Evolutionary conservation across 768 basidiomycete species (phyloP).

Genomic region (Pleurotus tuber-regium): DNA sequence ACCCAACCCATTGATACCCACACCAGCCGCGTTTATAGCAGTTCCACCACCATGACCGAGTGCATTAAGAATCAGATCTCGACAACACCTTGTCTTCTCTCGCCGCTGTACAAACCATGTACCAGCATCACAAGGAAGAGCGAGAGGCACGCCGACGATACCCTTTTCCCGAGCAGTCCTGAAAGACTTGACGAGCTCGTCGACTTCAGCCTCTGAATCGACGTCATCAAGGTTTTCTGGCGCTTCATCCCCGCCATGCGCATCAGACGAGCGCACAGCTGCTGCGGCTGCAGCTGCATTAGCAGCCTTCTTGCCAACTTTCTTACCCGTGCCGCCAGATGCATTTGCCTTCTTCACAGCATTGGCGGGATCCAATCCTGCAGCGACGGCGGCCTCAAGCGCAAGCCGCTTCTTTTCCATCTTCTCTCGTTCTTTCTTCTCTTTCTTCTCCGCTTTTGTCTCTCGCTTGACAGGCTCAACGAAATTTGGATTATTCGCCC

Average conservation of each 20-base stretch:
- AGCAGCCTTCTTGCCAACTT: slow-evolving; percentile 54
- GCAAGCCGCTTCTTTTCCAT: slow-evolving; percentile 77
- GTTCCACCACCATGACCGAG: slow-evolving; percentile 39
- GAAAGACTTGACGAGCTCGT: slow-evolving; percentile 65
- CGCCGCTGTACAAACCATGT: slow-evolving; percentile 82
- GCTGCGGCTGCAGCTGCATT: slow-evolving; percentile 50
- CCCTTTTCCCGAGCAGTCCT: slow-evolving; percentile 55
- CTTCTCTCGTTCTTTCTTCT: slow-evolving; percentile 78
- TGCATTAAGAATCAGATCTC: slow-evolving; percentile 56
- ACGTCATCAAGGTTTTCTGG: slow-evolving; percentile 75
- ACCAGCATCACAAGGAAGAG: slow-evolving; percentile 68
- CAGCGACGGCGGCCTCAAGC: slow-evolving; percentile 65
- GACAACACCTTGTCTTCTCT: slow-evolving; percentile 59
- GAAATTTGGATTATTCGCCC: slow-evolving; percentile 82
- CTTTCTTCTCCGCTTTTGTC: slow-evolving; percentile 85
- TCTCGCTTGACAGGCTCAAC: slow-evolving; percentile 86
- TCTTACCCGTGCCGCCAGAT: slow-evolving; percentile 45
- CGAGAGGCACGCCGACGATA: slow-evolving; percentile 61
- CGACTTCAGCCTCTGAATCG: slow-evolving; percentile 85
- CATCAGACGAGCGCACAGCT: slow-evolving; percentile 46
- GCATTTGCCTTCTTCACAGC: slow-evolving; percentile 37
- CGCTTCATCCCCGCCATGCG: slow-evolving; percentile 48
- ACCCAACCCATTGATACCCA: slow-evolving; percentile 27
- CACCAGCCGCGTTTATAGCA: slow-evolving; percentile 22
- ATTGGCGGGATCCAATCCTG: slow-evolving; percentile 52